These are phyloP conservation scores for Cronartium quercuum DNA, from an alignment of 1,284 basidiomycete species.

Conservation along the genomic window DNA sequence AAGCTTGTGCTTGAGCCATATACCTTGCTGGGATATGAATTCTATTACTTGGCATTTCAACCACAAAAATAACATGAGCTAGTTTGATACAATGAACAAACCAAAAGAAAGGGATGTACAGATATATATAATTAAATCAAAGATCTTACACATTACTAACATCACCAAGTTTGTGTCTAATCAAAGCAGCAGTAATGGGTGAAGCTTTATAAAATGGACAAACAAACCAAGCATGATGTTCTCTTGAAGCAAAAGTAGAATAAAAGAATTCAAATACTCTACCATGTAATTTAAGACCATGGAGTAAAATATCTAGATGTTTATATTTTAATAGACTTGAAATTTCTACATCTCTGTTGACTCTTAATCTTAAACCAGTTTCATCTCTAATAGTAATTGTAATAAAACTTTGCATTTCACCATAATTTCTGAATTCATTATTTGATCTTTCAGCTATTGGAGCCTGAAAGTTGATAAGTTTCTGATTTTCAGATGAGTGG, in stretches of 20 bases:
- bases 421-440: conserved; percentile 57
- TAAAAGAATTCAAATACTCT: conserved; percentile 66
- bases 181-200: conserved; percentile 48
- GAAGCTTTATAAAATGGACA: conserved; percentile 58
- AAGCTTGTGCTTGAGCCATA: conserved; percentile 71
- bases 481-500: not conserved
- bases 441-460: conserved; percentile 66
- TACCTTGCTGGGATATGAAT: conserved; percentile 64
- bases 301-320: conserved; percentile 60
- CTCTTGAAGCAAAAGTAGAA: conserved; percentile 62
- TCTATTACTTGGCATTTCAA: conserved; percentile 47
- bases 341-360: conserved; percentile 62
- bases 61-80: not conserved
- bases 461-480: conserved; percentile 52
- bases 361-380: conserved; percentile 62
- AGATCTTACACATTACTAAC: conserved; percentile 39
- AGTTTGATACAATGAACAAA: no score
- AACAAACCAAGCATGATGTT: conserved; percentile 72
- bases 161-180: conserved; percentile 41
- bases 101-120: not conserved
- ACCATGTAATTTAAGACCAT: conserved; percentile 64
- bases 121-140: not conserved
- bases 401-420: conserved; percentile 57
- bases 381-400: conserved; percentile 73
- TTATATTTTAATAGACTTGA: conserved; percentile 57